These are phyloP conservation scores for Agarophyton chilense DNA, from an alignment of 23 red algal species.

Conservation along the genomic window DNA sequence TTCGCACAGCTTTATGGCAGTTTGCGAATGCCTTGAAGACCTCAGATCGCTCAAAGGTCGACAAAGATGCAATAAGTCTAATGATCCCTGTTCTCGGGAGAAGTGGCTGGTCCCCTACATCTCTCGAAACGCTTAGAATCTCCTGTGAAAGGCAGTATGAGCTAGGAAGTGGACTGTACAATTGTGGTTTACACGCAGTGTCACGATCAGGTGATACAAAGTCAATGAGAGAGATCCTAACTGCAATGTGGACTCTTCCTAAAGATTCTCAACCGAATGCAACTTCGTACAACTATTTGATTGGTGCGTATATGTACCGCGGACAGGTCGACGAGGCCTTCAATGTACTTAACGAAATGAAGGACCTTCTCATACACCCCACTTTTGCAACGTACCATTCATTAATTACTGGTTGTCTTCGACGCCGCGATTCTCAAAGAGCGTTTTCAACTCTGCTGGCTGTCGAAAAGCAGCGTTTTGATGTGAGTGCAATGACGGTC, in stretches of 20 bases:
- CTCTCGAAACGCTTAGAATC: conserved; percentile 29
- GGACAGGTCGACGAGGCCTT: conserved; percentile 46
- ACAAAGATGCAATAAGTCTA: conserved; percentile 7
- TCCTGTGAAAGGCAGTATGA: conserved; percentile 26
- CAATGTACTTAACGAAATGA: conserved; percentile 75
- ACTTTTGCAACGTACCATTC: conserved; percentile 68
- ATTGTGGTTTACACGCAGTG: conserved; percentile 57
- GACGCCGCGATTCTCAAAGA: conserved; percentile 42
- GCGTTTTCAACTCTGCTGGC: conserved; percentile 54
- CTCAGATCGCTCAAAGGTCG: neutral
- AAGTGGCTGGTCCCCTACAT: conserved; percentile 36
- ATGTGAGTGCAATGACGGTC: conserved; percentile 58
- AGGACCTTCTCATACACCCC: conserved; percentile 60
- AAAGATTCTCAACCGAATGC: conserved; percentile 43
- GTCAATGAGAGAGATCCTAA: conserved; percentile 6
- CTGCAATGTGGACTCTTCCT: conserved; percentile 36
- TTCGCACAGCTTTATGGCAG: conserved; percentile 51
- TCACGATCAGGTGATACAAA: conserved; percentile 8
- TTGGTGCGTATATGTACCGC: conserved; percentile 45
- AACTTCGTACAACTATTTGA: conserved; percentile 61
- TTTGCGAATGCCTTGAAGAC: conserved; percentile 29
- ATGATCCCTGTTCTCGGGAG: conserved; percentile 52
- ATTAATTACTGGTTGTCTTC: conserved; percentile 63
- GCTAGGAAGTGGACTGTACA: conserved; percentile 19
- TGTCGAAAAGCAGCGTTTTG: conserved; percentile 61